Evolutionary conservation across 2,329 filamentous ascomycete genomes (phyloP), one percentile per base, ranked within the genome.

Genomic region (Fusarium pseudograminearum): DNA sequence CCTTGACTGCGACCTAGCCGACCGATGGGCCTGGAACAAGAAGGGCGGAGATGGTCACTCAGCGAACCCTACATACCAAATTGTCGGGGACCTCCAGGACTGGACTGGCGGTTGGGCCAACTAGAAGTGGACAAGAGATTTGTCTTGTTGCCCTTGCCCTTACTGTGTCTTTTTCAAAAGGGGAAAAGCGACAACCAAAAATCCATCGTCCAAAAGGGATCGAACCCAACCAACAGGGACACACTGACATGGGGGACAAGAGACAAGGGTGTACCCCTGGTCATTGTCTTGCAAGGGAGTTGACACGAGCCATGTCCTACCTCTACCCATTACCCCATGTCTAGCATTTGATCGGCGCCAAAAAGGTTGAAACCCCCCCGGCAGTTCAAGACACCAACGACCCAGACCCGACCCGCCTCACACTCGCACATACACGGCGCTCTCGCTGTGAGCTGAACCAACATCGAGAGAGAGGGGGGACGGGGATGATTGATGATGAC

Each of bases 21-120:
- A 78, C 56, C 77, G 82, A 53, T 84, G 83, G 82, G 82, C 80
- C 46, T 85, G 84, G 83, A 76, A 83, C 75, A 78, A 79, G 74
- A 76, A 81, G 72, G 76, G 80, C 76, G 73, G 73, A 51, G 77
- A 82, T 74, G 77, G 81, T 26, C 78, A 77, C 58, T 80, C 79
- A 36, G 80, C 80, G 46, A 82, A 82, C 61, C 79, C 80, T 34
- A 82, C 80, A 20, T 82, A 82, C 71, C 76, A 80, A 56, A 76
- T 81, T 52, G 78, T 78, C 58, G 79, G 80, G 45, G 80, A 82
- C 68, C 63, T 82, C 70, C 76, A 79, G 70, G 78, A 82, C 58
- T 80, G 78, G 77, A 74, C 78, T 60, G 71, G 72, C 38, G 77
- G 76, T 61, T 69, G 63, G 73, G 73, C 73, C 50, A 75, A 75